These are phyloP conservation scores for Boletellus deceptivus DNA, from an alignment of 1,284 basidiomycete species.

Conservation along the genomic window DNA sequence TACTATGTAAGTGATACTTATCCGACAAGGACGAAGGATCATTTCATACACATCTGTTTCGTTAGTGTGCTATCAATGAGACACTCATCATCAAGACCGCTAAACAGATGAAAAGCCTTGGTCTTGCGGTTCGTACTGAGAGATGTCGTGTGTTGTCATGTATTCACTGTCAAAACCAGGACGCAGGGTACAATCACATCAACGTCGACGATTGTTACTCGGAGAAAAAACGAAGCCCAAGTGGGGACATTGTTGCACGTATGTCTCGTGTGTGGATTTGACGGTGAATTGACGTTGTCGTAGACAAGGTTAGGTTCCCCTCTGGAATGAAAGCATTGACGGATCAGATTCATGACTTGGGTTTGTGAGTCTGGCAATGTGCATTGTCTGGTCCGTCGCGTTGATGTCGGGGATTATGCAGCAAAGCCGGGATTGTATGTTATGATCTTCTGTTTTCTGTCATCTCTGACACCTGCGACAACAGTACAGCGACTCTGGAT, in stretches of 20 bases:
- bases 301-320: conserved; percentile 46
- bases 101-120: conserved; percentile 44
- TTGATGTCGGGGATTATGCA: conserved; percentile 20
- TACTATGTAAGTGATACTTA: conserved; percentile 41
- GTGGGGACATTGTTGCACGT: conserved; percentile 49
- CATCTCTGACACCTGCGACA: conserved; percentile 1
- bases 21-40: not conserved
- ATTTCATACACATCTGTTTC: not conserved
- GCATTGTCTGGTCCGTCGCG: not conserved
- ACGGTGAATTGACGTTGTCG: not conserved
- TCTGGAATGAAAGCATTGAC: conserved; percentile 53
- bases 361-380: conserved; percentile 41
- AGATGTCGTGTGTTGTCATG: not conserved
- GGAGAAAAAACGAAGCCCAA: conserved; percentile 45
- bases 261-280: conserved; percentile 1
- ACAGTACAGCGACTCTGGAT: conserved; percentile 35
- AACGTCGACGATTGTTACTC: conserved; percentile 62
- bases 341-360: conserved; percentile 47
- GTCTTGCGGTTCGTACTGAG: conserved; percentile 41
- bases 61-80: conserved; percentile 56
- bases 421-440: conserved; percentile 53
- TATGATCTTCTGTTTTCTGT: not conserved
- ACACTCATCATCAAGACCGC: conserved; percentile 48
- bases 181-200: conserved; percentile 51
- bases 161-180: conserved; percentile 31